Conservation (phyloP, 805 yeast genomes). For the Metschnikowia aberdeeniae region DNA sequence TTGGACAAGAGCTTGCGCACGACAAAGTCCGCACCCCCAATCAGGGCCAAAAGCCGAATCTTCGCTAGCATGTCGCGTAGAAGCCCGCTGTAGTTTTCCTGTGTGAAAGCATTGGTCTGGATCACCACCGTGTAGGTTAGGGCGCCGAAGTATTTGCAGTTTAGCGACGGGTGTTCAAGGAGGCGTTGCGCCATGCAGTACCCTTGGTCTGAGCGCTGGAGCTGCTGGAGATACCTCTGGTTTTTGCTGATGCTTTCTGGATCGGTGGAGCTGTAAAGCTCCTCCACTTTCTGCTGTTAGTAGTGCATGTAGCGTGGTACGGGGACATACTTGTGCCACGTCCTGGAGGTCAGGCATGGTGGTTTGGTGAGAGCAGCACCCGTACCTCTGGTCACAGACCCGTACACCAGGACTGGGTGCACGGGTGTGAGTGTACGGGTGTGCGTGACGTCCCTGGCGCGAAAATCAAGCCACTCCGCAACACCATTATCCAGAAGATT, state of each 20-base stretch:
- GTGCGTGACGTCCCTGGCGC: background rate
- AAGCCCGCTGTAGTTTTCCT: conserved; percentile 7
- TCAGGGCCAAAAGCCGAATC: background rate
- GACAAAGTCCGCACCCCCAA: conserved; percentile 29
- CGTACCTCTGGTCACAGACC: background rate
- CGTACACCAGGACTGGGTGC: background rate
- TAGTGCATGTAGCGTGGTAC: background rate
- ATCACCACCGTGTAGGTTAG: conserved; percentile 67
- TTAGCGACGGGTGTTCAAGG: conserved; percentile 37
- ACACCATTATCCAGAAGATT: too few relatives aligned
- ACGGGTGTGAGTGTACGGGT: background rate
- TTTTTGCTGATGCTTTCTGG: conserved; percentile 35
- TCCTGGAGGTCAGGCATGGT: conserved; percentile 1
- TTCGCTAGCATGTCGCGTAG: conserved; percentile 8
- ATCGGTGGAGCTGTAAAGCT: conserved; percentile 40
- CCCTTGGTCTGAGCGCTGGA: conserved; percentile 58
- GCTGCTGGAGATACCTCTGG: conserved; percentile 53
- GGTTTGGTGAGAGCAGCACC: background rate
- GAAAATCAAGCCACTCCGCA: conserved; percentile 1
- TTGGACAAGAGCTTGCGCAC: conserved; percentile 56
- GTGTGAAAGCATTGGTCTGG: conserved; percentile 26
- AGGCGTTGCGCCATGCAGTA: conserved; percentile 54
- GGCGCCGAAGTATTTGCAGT: conserved; percentile 75
- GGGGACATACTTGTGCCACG: conserved; percentile 8
- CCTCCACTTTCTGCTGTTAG: conserved; percentile 33